A percentile compares a stretch with the other conserved stretches of the same genome.
Conservation (phyloP, 2,329 filamentous ascomycete species). For the Botrytis byssoidea region DNA sequence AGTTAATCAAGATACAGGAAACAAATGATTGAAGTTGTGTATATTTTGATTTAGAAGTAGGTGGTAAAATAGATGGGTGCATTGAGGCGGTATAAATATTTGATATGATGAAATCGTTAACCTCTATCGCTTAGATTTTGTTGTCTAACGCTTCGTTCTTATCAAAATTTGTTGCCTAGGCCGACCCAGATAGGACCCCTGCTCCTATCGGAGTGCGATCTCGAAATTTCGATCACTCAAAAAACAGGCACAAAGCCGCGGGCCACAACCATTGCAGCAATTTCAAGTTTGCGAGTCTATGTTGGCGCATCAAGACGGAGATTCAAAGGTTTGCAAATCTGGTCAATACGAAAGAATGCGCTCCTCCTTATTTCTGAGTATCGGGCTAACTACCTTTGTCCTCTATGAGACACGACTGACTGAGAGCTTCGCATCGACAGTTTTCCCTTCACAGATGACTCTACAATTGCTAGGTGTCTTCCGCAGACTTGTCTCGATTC, state of each 20-base stretch:
- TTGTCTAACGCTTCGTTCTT: not conserved
- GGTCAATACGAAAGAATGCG: not conserved
- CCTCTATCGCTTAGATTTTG: not conserved
- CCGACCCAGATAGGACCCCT: not conserved
- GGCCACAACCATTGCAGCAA: not conserved
- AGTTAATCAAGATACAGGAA: not conserved
- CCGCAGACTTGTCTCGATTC: not conserved
- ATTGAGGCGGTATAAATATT: not conserved
- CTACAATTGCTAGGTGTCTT: not conserved
- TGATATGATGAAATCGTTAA: not conserved
- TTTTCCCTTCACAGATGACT: not conserved
- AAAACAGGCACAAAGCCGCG: not conserved
- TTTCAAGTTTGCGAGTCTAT: no score
- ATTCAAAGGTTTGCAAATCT: not conserved
- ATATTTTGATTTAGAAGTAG: not conserved
- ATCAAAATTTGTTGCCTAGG: not conserved
- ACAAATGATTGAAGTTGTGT: not conserved
- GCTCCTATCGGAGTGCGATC: not conserved
- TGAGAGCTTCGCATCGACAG: not conserved
- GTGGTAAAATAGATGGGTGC: not conserved
- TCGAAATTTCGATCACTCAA: not conserved
- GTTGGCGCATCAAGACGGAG: not conserved
- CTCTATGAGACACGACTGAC: not conserved
- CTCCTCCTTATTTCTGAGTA: not conserved
- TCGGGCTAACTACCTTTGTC: not conserved